phyloP scores from a whole-genome alignment of 2,329 filamentous ascomycete genomes.

The Emergomyces pasteurianus region DNA sequence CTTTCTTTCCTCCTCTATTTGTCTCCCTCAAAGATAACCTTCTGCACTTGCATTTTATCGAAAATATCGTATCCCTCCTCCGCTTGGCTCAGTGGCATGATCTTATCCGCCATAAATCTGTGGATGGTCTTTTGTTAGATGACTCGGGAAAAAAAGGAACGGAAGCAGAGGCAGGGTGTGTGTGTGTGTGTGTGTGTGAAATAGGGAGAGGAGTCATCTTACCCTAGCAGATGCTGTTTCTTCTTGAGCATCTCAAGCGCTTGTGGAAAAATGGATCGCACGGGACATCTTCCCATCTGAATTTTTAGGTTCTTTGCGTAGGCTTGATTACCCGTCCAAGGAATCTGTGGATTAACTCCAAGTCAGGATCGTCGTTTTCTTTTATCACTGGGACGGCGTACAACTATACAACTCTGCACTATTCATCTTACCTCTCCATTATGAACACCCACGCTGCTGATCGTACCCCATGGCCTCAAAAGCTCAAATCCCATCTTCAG shows the following conservation, averaged over 20 bases:
- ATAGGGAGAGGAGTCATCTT: conserved; percentile 20
- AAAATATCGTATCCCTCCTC: conserved; percentile 60
- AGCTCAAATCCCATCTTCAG: conserved; percentile 60
- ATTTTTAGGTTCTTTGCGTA: conserved; percentile 58
- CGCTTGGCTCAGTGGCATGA: conserved; percentile 57
- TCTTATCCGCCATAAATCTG: conserved; percentile 66
- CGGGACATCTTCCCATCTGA: conserved; percentile 67
- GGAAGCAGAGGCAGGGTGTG: neutral
- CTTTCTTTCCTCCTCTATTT: conserved; percentile 16
- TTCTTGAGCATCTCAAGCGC: conserved; percentile 53
- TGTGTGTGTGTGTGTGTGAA: too few species aligned
- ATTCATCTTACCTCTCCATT: conserved; percentile 49
- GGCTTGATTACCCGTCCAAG: conserved; percentile 53
- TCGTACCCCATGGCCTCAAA: conserved; percentile 58
- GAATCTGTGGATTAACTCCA: conserved; percentile 37
- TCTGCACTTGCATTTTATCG: conserved; percentile 60
- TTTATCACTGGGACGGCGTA: neutral
- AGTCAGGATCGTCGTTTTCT: neutral
- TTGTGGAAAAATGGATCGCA: conserved; percentile 56
- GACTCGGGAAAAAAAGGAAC: neutral
- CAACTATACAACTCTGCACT: neutral
- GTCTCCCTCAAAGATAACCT: conserved; percentile 53
- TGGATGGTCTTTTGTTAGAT: conserved; percentile 13
- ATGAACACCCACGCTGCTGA: conserved; percentile 66
- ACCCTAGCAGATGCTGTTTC: conserved; percentile 57